Evolutionary conservation across 2,329 filamentous ascomycete species (phyloP).

Genomic region (Monilinia fructigena): DNA sequence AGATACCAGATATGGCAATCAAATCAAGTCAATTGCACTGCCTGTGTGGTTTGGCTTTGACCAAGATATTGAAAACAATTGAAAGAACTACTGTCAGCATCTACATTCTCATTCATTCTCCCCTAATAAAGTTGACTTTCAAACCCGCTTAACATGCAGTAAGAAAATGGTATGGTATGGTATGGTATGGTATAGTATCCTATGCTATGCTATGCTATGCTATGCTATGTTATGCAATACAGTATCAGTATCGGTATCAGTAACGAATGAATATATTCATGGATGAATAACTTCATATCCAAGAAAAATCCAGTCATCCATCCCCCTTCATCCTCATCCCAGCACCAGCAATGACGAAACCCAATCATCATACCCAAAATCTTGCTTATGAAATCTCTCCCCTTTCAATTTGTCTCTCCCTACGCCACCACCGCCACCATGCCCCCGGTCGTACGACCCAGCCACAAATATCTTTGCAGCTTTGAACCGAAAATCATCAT

Average conservation of each 20-base stretch:
- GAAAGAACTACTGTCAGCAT: not conserved
- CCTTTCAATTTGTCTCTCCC: conserved; percentile 16
- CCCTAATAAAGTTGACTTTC: not conserved
- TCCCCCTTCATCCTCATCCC: not conserved
- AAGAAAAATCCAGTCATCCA: not conserved
- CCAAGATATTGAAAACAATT: not conserved
- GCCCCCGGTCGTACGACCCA: not conserved
- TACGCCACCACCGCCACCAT: conserved; percentile 16
- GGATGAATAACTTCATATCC: not conserved
- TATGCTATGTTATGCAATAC: not conserved
- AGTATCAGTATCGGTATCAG: not conserved
- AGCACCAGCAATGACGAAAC: no score
- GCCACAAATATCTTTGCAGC: conserved; percentile 11
- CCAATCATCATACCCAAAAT: no score
- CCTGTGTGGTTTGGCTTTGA: not conserved
- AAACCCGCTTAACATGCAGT: not conserved
- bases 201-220: no score
- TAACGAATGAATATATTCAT: no score
- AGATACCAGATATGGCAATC: not conserved
- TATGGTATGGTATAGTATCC: no score
- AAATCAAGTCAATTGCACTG: no score
- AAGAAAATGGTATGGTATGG: not conserved
- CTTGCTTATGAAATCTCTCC: conserved; percentile 5
- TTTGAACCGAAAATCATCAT: conserved; percentile 18
- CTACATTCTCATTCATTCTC: not conserved